These are phyloP conservation scores for Neurospora sp. DNA, from an alignment of 495 filamentous ascomycete genomes.

Conservation along the genomic window DNA sequence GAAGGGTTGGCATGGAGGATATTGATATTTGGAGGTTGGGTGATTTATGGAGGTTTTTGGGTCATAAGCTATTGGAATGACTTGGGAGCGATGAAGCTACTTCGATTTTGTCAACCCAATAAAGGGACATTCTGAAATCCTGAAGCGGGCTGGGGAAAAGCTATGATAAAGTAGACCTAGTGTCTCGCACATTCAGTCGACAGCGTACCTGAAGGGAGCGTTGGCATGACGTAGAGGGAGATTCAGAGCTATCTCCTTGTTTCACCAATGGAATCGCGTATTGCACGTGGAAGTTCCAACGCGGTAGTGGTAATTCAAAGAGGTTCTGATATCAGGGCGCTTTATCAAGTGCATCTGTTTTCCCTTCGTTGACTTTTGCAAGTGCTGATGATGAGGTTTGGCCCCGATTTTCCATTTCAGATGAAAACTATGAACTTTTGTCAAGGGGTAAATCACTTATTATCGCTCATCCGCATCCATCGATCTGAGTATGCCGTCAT, in stretches of 20 bases:
- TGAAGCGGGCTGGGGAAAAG: not conserved
- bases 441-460: not conserved
- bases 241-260: not conserved
- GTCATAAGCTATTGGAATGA: too few relatives aligned
- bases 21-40: not conserved
- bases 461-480: too few relatives aligned
- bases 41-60: not conserved
- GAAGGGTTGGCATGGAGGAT: not conserved
- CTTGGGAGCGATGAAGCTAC: not conserved
- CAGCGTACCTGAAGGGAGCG: not conserved
- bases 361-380: too few relatives aligned
- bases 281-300: not conserved
- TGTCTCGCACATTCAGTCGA: not conserved
- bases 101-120: not conserved
- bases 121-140: not conserved
- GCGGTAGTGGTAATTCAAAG: not conserved
- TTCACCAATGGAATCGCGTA: too few relatives aligned
- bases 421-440: too few relatives aligned
- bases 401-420: too few relatives aligned
- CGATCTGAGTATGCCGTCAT: too few relatives aligned
- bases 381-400: too few relatives aligned
- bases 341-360: not conserved
- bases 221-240: not conserved
- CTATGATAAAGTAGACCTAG: too few relatives aligned
- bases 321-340: not conserved